A percentile compares a stretch with the other conserved stretches of the same genome.
These are phyloP conservation scores for Yamadazyma sp. DNA, from an alignment of 805 yeast species.

Conservation along the genomic window DNA sequence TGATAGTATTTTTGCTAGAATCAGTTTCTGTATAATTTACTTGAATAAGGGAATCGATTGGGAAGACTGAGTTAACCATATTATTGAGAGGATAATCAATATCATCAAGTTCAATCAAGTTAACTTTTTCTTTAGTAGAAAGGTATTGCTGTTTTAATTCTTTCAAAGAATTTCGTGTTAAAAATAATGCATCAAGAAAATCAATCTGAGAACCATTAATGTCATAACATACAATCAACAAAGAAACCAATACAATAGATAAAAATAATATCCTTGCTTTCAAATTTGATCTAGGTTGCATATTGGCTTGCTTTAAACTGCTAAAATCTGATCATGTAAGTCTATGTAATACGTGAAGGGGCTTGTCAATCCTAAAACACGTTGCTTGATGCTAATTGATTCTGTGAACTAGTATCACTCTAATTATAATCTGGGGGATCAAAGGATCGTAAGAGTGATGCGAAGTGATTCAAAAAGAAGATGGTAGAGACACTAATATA, in stretches of 20 bases:
- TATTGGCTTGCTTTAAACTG: too few relatives aligned
- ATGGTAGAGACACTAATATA: too few relatives aligned
- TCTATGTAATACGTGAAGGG: too few relatives aligned
- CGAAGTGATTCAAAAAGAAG: too few relatives aligned
- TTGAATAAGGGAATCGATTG: slow-evolving; percentile 34
- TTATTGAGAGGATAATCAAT: slow-evolving; percentile 31
- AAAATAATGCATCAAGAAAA: slow-evolving; percentile 22
- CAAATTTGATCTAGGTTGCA: too few relatives aligned
- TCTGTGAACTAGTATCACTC: too few relatives aligned
- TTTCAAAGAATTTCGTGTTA: slow-evolving; percentile 23
- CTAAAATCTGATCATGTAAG: too few relatives aligned
- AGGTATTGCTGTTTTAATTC: slow-evolving; percentile 19
- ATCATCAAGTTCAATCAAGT: slow-evolving; percentile 10
- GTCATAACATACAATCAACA: background rate
- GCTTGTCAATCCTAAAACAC: too few relatives aligned
- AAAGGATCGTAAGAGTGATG: too few relatives aligned
- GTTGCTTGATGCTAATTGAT: too few relatives aligned
- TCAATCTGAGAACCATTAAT: slow-evolving; percentile 8
- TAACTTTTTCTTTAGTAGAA: background rate
- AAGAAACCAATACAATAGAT: background rate
- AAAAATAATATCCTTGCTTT: too few relatives aligned
- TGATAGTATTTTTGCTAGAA: slow-evolving; percentile 7
- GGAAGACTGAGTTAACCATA: slow-evolving; percentile 40
- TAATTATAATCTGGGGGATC: too few relatives aligned
- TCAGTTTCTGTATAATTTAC: slow-evolving; percentile 21